phyloP scores from a whole-genome alignment of 1,284 basidiomycete species.

The Pyrrhoderma lamaoense region DNA sequence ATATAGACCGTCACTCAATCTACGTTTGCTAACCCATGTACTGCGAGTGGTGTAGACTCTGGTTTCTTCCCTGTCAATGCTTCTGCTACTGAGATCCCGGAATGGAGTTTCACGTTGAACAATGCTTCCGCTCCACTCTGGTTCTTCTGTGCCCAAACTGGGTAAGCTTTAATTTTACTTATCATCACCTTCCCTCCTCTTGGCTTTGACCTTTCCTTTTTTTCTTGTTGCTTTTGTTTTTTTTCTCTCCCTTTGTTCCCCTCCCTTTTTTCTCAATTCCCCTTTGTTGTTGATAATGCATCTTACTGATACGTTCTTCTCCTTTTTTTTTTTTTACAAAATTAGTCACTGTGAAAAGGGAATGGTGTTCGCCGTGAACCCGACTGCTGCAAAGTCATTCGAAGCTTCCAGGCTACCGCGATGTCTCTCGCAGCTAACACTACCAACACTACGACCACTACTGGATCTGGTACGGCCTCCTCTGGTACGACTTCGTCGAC shows the following conservation, averaged over 20 bases:
- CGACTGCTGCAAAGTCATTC: slow-evolving; percentile 26
- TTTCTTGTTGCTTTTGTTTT: not conserved
- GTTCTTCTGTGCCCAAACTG: slow-evolving; percentile 36
- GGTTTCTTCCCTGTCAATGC: slow-evolving; percentile 31
- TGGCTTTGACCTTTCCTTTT: not conserved
- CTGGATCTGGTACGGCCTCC: slow-evolving; percentile 3
- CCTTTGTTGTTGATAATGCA: no score
- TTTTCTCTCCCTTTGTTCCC: not conserved
- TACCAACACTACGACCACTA: slow-evolving; percentile 19
- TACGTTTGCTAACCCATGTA: slow-evolving; percentile 43
- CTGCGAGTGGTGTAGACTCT: slow-evolving; percentile 36
- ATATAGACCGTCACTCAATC: slow-evolving; percentile 55
- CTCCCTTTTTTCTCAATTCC: no score
- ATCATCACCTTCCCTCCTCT: slow-evolving; percentile 18
- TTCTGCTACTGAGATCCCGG: slow-evolving; percentile 26
- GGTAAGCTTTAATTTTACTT: slow-evolving; percentile 21
- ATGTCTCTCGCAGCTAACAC: slow-evolving; percentile 20
- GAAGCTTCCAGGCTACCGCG: slow-evolving; percentile 29
- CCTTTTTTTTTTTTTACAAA: no score
- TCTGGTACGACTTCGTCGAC: not conserved
- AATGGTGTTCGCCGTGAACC: slow-evolving; percentile 38
- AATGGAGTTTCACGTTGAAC: slow-evolving; percentile 31
- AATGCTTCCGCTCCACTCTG: slow-evolving; percentile 33
- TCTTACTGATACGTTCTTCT: no score
- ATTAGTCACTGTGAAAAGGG: slow-evolving; percentile 31